These are phyloP conservation scores for Lactarius tabidus DNA, from an alignment of 768 basidiomycete genomes.

Conservation along the genomic window DNA sequence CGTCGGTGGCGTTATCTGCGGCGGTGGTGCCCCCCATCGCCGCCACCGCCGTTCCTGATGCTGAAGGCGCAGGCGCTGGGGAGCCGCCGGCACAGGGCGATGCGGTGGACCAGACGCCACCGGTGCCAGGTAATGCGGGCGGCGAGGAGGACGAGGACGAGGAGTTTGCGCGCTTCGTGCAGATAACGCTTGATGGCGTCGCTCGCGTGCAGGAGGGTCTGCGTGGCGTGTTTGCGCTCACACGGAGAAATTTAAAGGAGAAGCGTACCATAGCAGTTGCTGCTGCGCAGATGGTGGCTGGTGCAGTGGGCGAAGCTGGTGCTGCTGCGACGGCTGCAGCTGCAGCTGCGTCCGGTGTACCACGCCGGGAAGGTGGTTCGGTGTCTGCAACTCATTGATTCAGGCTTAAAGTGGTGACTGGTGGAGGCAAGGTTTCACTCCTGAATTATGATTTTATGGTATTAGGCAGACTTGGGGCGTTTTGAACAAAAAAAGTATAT, in stretches of 20 bases:
- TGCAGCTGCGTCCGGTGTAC: neutral
- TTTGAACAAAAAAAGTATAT: neutral
- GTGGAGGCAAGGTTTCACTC: neutral
- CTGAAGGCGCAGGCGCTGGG: conserved; percentile 3
- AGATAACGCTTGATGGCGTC: conserved; percentile 21
- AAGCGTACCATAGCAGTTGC: neutral
- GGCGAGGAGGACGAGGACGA: conserved; percentile 18
- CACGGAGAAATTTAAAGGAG: conserved; percentile 2
- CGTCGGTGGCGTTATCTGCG: neutral
- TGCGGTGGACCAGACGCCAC: neutral
- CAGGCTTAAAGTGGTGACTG: neutral
- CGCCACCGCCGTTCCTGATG: neutral
- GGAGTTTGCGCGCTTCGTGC: conserved; percentile 18
- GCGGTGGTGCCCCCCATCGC: neutral
- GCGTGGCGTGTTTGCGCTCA: conserved; percentile 17
- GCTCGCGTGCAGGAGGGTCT: conserved; percentile 22
- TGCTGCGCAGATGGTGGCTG: neutral
- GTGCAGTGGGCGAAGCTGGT: neutral
- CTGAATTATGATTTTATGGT: neutral
- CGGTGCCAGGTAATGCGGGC: neutral
- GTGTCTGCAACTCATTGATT: neutral
- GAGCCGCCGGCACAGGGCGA: conserved; percentile 6
- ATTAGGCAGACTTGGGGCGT: neutral
- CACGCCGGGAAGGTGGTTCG: neutral
- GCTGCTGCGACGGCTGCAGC: neutral